phyloP scores from a whole-genome alignment of 2,329 filamentous ascomycete species.

The Albifimbria verrucaria region DNA sequence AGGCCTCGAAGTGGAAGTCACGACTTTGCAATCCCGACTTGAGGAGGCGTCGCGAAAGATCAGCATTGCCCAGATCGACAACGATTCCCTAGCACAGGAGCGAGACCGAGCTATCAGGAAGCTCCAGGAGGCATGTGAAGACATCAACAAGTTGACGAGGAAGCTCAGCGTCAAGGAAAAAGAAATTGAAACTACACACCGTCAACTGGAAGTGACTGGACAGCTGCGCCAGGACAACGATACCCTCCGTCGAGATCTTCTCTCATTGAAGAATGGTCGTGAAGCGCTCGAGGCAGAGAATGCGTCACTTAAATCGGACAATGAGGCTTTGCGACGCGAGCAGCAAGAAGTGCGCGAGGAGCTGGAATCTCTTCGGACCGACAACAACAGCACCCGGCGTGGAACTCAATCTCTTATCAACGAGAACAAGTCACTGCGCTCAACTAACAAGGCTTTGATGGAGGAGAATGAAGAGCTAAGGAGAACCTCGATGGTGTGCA shows the following conservation, averaged over 20 bases:
- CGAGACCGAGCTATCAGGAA: slow-evolving; percentile 63
- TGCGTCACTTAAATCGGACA: slow-evolving; percentile 36
- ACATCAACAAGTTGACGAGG: slow-evolving; percentile 47
- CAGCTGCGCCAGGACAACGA: slow-evolving; percentile 36
- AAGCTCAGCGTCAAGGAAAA: slow-evolving; percentile 39
- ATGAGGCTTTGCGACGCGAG: slow-evolving; percentile 34
- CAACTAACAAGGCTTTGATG: slow-evolving; percentile 36
- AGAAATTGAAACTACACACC: slow-evolving; percentile 39
- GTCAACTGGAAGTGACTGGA: slow-evolving; percentile 37
- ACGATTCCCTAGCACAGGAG: slow-evolving; percentile 59
- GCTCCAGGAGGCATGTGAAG: slow-evolving; percentile 57
- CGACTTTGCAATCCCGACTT: slow-evolving; percentile 57
- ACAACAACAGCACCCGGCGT: slow-evolving; percentile 37
- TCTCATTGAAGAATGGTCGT: slow-evolving; percentile 34
- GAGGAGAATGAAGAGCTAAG: slow-evolving; percentile 43
- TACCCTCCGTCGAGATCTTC: slow-evolving; percentile 37
- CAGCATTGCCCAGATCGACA: slow-evolving; percentile 60
- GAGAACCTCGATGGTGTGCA: slow-evolving; percentile 36
- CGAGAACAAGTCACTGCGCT: slow-evolving; percentile 43
- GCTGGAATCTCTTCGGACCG: slow-evolving; percentile 36
- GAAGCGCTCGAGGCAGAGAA: slow-evolving; percentile 38
- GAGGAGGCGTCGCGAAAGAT: slow-evolving; percentile 61
- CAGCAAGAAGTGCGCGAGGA: slow-evolving; percentile 34
- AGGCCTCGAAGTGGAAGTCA: slow-evolving; percentile 59
- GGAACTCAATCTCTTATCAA: slow-evolving; percentile 40